A percentile compares a stretch with the other conserved stretches of the same genome.
phyloP scores from a whole-genome alignment of 306 rosid genomes.

The Acacia melanoxylon region DNA sequence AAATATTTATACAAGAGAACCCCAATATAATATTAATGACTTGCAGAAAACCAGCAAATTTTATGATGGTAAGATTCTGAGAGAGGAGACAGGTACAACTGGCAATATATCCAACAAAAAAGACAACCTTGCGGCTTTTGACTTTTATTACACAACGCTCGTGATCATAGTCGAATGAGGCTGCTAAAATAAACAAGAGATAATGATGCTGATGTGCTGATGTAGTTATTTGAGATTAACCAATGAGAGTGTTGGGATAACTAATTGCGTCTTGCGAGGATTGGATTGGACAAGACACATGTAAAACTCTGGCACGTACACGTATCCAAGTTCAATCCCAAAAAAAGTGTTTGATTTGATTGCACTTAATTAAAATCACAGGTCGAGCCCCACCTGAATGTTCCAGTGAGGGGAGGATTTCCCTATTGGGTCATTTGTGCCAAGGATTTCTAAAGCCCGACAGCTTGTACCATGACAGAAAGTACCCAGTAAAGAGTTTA shows the following conservation, averaged over 20 bases:
- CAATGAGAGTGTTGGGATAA: no score
- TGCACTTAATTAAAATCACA: neutral
- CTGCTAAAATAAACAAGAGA: neutral
- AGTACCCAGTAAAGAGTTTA: neutral
- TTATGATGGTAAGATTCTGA: neutral
- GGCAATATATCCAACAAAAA: slow-evolving; percentile 6
- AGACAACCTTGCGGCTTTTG: neutral
- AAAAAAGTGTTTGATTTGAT: neutral
- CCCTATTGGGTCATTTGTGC: neutral
- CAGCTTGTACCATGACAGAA: no score
- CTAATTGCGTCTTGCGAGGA: neutral
- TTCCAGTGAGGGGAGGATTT: no score
- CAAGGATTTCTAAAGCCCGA: neutral
- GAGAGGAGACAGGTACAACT: neutral
- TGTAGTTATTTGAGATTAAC: neutral
- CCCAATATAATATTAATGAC: neutral
- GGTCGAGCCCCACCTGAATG: neutral
- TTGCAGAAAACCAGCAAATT: slow-evolving; percentile 31
- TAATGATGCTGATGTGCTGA: neutral
- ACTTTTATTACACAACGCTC: neutral
- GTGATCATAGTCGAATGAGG: neutral
- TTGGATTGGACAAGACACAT: neutral
- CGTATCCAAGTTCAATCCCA: neutral
- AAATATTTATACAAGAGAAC: no score
- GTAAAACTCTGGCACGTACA: neutral